These are phyloP conservation scores for Aspergillus pseudotamarii DNA, from an alignment of 2,329 filamentous ascomycete species.

Conservation along the genomic window DNA sequence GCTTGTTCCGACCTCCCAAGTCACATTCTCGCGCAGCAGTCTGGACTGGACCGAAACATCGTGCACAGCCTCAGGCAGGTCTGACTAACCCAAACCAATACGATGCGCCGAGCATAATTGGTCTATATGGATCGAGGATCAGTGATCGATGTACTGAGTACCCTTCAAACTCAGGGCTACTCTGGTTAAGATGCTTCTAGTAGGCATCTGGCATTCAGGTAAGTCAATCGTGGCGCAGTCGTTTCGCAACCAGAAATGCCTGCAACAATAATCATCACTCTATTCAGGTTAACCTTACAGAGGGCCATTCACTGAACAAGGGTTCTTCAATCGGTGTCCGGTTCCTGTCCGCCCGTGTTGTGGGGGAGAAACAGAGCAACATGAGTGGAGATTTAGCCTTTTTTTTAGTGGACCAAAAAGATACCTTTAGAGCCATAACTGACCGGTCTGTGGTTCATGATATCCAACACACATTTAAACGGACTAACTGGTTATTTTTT, in stretches of 20 bases:
- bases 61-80: slow-evolving; percentile 14
- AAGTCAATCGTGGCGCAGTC: slow-evolving; percentile 1
- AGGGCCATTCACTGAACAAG: background rate
- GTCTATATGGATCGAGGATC: background rate
- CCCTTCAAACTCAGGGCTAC: no score
- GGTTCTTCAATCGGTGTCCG: background rate
- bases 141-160: background rate
- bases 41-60: background rate
- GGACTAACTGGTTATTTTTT: no score
- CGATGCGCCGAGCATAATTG: background rate
- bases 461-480: background rate
- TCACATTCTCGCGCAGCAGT: background rate
- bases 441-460: background rate
- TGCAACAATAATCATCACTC: background rate
- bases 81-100: background rate
- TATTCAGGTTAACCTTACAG: background rate
- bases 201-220: background rate
- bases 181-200: background rate
- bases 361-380: background rate
- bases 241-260: background rate
- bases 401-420: background rate
- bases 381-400: background rate
- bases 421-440: background rate
- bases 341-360: background rate
- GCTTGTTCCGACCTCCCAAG: slow-evolving; percentile 9